Percentiles rank a stretch among this genome's conserved stretches.
phyloP scores from a whole-genome alignment of 108 stramenopile genomes.

The Discostella pseudostelligera region DNA sequence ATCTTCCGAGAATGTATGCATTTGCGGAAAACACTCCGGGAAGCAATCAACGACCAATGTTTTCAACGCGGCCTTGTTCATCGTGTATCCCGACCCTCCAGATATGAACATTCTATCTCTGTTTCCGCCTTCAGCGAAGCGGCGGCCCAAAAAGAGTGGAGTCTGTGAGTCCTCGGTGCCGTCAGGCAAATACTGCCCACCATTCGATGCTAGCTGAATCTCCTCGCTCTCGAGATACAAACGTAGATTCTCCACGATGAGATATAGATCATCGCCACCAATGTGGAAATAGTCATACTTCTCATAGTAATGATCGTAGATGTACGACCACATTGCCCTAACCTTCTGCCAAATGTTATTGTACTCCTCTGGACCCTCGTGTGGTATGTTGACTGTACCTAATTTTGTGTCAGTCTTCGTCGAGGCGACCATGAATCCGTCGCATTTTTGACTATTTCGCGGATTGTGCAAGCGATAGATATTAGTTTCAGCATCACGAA shows the following conservation, averaged over 20 bases:
- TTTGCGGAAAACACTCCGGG: constrained; percentile 74
- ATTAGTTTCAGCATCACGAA: background rate
- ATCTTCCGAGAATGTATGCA: constrained; percentile 88
- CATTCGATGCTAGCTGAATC: constrained; percentile 78
- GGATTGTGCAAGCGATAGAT: background rate
- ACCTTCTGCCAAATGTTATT: constrained; percentile 99
- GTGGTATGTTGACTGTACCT: constrained; percentile 85
- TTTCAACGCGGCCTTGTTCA: constrained; percentile 92
- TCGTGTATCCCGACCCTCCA: constrained; percentile 93
- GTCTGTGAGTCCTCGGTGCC: constrained; percentile 72
- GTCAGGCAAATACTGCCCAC: constrained; percentile 72
- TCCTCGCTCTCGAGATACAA: constrained; percentile 85
- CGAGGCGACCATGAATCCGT: constrained; percentile 95
- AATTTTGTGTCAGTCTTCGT: constrained; percentile 74
- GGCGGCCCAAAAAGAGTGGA: constrained; percentile 85
- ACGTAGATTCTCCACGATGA: constrained; percentile 90
- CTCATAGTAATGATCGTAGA: constrained; percentile 89
- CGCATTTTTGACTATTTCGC: constrained; percentile 78
- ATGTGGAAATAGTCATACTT: constrained; percentile 77
- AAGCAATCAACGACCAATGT: constrained; percentile 69
- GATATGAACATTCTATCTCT: constrained; percentile 87
- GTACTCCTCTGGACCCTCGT: constrained; percentile 94
- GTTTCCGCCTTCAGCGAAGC: constrained; percentile 77
- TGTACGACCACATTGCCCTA: constrained; percentile 92
- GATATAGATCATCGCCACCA: constrained; percentile 90